Percentiles rank a stretch among this genome's conserved stretches.
These are phyloP conservation scores for Chlorella sorokiniana DNA, from an alignment of 139 green algal genomes.

Conservation along the genomic window DNA sequence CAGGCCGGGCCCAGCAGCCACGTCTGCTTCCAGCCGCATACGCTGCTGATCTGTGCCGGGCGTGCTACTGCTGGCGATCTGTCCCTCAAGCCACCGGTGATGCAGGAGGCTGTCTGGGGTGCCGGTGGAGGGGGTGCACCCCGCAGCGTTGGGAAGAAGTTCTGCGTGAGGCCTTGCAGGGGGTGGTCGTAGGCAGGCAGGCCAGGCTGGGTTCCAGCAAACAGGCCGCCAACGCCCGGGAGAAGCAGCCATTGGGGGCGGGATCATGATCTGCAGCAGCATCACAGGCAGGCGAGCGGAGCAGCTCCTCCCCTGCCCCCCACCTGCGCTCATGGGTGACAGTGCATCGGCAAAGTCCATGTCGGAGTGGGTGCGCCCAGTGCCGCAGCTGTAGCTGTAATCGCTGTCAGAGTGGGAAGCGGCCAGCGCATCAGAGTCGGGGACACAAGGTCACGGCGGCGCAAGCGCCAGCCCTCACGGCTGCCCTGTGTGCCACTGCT, in stretches of 20 bases:
- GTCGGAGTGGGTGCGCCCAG: constrained; percentile 20
- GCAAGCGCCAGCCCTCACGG: constrained; percentile 27
- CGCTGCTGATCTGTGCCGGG: not conserved
- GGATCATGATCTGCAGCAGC: too few relatives aligned
- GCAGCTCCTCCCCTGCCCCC: not conserved
- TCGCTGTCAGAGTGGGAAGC: constrained; percentile 37
- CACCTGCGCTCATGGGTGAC: constrained; percentile 14
- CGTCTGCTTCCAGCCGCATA: too few relatives aligned
- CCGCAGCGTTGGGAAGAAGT: too few relatives aligned
- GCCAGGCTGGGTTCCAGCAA: too few relatives aligned
- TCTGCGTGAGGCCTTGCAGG: too few relatives aligned
- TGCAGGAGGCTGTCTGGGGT: constrained; percentile 14
- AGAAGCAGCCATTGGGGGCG: too few relatives aligned
- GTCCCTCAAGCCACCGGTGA: not conserved
- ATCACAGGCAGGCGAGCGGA: not conserved
- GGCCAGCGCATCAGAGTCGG: constrained; percentile 9
- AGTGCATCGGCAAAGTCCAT: constrained; percentile 46
- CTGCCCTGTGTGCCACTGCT: constrained; percentile 34
- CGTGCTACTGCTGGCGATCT: not conserved
- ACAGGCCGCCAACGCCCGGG: too few relatives aligned
- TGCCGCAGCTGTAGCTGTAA: constrained; percentile 45
- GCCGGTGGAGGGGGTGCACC: constrained; percentile 8
- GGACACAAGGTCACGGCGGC: constrained; percentile 22
- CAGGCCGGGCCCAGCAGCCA: not conserved
- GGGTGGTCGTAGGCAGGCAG: too few relatives aligned